Evolutionary conservation across 2,329 filamentous ascomycete species (phyloP).

Genomic region (Epichloe festucae): DNA sequence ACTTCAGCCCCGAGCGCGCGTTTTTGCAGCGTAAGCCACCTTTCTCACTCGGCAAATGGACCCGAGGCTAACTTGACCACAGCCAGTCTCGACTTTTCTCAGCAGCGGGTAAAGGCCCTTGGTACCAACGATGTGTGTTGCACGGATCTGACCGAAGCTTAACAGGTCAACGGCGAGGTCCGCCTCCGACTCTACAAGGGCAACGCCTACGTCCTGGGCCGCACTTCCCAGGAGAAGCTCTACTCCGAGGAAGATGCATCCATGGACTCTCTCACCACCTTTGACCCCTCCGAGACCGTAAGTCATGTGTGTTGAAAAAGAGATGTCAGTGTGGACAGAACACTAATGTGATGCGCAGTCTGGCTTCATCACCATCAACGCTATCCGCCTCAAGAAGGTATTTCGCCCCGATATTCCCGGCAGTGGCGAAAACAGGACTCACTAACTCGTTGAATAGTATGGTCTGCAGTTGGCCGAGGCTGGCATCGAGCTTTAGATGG

Average conservation of each 20-base stretch:
- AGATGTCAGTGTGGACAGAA: not conserved
- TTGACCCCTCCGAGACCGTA: conserved; percentile 26
- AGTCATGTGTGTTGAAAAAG: not conserved
- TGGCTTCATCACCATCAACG: conserved; percentile 53
- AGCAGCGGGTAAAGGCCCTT: not conserved
- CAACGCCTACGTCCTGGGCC: conserved; percentile 27
- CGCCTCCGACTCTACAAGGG: conserved; percentile 19
- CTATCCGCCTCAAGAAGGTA: conserved; percentile 43
- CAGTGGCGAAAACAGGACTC: not conserved
- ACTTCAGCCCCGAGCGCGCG: conserved; percentile 2
- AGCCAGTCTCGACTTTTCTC: conserved; percentile 3
- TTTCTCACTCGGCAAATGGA: not conserved
- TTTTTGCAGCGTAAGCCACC: not conserved
- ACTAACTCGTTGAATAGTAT: not conserved
- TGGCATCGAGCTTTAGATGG: not conserved
- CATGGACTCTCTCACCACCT: conserved; percentile 33
- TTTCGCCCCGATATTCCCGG: not conserved
- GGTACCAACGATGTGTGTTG: too few species aligned
- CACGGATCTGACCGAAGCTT: not conserved
- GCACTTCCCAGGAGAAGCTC: conserved; percentile 28
- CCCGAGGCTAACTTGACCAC: not conserved
- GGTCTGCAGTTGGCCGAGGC: conserved; percentile 3
- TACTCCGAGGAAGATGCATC: conserved; percentile 33
- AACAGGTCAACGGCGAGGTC: conserved; percentile 22
- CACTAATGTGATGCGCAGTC: not conserved